Percentiles rank a stretch among this genome's conserved stretches.
These are phyloP conservation scores for Corchorus capsularis DNA, from an alignment of 345 rosid genomes.

Conservation along the genomic window DNA sequence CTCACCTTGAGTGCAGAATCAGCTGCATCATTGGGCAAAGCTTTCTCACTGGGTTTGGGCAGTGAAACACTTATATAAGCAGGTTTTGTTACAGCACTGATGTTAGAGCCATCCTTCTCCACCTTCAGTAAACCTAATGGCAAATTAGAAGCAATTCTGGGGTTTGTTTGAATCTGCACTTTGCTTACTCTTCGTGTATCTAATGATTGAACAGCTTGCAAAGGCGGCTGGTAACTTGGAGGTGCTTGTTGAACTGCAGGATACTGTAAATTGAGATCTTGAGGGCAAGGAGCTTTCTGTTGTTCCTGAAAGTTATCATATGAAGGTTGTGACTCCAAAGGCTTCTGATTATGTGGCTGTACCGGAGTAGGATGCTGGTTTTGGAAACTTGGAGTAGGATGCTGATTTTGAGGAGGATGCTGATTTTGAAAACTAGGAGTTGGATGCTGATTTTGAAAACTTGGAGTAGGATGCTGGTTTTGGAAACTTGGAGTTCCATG, in stretches of 20 bases:
- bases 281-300: conserved; percentile 57
- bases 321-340: conserved; percentile 56
- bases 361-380: conserved; percentile 59
- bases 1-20: conserved; percentile 74
- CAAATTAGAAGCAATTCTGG: conserved; percentile 93
- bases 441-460: conserved; percentile 58
- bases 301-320: conserved; percentile 75
- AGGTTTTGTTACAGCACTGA: conserved; percentile 58
- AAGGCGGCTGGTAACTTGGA: conserved; percentile 54
- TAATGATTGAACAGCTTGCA: conserved; percentile 48
- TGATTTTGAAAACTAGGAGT: conserved; percentile 58
- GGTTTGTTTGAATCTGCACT: conserved; percentile 96
- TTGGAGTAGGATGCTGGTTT: conserved; percentile 58
- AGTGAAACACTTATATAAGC: conserved; percentile 78
- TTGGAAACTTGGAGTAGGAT: conserved; percentile 58
- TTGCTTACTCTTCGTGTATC: conserved; percentile 75
- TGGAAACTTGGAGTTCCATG: conserved; percentile 58
- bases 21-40: conserved; percentile 49
- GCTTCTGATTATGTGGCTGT: conserved; percentile 60
- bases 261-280: conserved; percentile 59
- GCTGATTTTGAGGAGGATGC: conserved; percentile 68
- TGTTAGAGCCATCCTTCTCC: conserved; percentile 57
- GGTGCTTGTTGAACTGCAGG: conserved; percentile 52
- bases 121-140: conserved; percentile 66
- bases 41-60: conserved; percentile 60